These are phyloP conservation scores for Colletotrichum caudatum DNA, from an alignment of 2,329 filamentous ascomycete genomes.

Conservation along the genomic window DNA sequence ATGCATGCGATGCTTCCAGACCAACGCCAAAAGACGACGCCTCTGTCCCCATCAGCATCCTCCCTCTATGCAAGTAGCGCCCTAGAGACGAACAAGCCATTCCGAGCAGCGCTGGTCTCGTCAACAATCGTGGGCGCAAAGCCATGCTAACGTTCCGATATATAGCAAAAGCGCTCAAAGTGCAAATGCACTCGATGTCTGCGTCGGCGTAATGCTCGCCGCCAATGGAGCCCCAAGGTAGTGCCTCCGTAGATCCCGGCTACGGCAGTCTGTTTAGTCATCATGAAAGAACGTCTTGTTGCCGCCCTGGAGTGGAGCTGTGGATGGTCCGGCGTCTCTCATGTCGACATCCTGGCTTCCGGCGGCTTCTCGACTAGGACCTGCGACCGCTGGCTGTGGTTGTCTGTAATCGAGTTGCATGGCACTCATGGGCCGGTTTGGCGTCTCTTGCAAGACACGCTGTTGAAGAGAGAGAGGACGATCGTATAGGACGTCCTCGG, in stretches of 20 bases:
- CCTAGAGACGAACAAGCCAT: background rate
- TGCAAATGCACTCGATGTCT: slow-evolving; percentile 9
- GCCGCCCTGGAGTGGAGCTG: slow-evolving; percentile 62
- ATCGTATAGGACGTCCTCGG: slow-evolving; percentile 74
- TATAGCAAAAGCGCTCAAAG: slow-evolving; percentile 1
- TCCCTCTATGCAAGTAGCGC: slow-evolving; percentile 25
- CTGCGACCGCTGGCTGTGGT: slow-evolving; percentile 48
- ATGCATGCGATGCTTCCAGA: slow-evolving; percentile 40
- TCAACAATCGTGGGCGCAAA: background rate
- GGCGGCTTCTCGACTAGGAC: slow-evolving; percentile 51
- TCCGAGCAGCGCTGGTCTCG: slow-evolving; percentile 2
- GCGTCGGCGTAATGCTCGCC: background rate
- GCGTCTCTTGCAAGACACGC: slow-evolving; percentile 57
- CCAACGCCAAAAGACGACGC: slow-evolving; percentile 37
- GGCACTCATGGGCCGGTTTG: slow-evolving; percentile 64
- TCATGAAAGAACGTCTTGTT: slow-evolving; percentile 65
- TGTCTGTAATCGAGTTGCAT: slow-evolving; percentile 60
- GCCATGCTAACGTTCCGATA: slow-evolving; percentile 1
- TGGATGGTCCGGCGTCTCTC: slow-evolving; percentile 67
- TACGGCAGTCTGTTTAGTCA: slow-evolving; percentile 47
- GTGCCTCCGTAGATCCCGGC: background rate
- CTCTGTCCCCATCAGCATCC: slow-evolving; percentile 7
- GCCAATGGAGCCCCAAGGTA: background rate
- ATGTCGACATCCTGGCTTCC: slow-evolving; percentile 65
- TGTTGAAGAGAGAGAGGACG: slow-evolving; percentile 64